phyloP scores from a whole-genome alignment of 495 filamentous ascomycete species.

The Penicillium canescens region DNA sequence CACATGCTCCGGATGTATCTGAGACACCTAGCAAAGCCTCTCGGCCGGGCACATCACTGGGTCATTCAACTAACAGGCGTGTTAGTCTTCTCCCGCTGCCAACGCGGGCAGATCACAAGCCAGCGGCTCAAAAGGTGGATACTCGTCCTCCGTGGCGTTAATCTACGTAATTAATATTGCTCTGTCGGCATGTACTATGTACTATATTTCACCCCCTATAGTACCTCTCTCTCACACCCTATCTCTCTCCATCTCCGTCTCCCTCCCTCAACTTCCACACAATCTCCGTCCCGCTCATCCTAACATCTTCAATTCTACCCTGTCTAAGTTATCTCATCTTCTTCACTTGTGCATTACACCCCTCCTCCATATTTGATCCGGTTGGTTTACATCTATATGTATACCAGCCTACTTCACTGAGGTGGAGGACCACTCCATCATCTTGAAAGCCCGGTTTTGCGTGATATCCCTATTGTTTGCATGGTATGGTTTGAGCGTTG shows the following conservation, averaged over 20 bases:
- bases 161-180: background rate
- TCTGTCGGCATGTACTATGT: background rate
- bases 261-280: constrained; percentile 1
- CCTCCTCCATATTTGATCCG: constrained; percentile 9
- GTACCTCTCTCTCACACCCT: constrained; percentile 1
- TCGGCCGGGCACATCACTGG: constrained; percentile 47
- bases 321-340: constrained; percentile 3
- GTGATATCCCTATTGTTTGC: constrained; percentile 36
- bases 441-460: constrained; percentile 27
- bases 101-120: constrained; percentile 30
- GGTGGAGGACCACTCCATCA: constrained; percentile 3
- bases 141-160: constrained; percentile 42
- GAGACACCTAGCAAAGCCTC: constrained; percentile 36
- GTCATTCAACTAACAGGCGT: constrained; percentile 46
- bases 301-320: constrained; percentile 4
- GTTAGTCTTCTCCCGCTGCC: constrained; percentile 50
- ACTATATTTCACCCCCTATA: background rate
- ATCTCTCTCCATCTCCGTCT: background rate
- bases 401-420: background rate
- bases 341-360: constrained; percentile 14
- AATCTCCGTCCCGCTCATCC: constrained; percentile 7
- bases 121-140: constrained; percentile 27
- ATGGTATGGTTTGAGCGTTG: constrained; percentile 32
- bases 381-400: constrained; percentile 6
- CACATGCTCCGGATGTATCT: constrained; percentile 22